Conservation (phyloP, 305 asterid genomes). For the Fraxinus dipetala region DNA sequence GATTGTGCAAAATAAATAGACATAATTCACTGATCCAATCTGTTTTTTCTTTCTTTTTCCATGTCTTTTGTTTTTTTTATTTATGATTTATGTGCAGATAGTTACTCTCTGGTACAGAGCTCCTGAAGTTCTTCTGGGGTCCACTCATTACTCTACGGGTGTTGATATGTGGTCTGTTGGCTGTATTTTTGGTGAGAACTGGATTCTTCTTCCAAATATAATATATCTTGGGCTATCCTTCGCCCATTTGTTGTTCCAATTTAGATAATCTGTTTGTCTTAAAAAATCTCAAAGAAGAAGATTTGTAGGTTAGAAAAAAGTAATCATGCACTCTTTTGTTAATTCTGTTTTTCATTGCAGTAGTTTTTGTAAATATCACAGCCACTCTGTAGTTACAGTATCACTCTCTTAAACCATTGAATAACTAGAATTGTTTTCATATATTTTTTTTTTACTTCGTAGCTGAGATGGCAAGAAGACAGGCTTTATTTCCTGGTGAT, state of each 20-base stretch:
- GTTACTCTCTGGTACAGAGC: constrained; percentile 97
- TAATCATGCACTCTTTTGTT: neutral
- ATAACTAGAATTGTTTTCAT: neutral
- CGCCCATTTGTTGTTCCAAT: neutral
- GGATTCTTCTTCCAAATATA: neutral
- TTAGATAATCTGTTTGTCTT: neutral
- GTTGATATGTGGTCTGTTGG: constrained; percentile 99
- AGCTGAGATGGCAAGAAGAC: constrained; percentile 93
- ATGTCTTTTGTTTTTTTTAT: neutral
- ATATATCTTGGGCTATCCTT: neutral
- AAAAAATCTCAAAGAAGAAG: neutral
- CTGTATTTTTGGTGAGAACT: constrained; percentile 67
- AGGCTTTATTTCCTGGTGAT: constrained; percentile 89
- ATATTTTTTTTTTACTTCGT: constrained; percentile 12
- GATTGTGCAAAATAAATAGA: neutral
- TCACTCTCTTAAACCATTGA: neutral
- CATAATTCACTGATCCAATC: neutral
- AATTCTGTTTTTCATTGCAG: neutral
- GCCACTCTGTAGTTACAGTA: neutral
- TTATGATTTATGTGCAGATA: constrained; percentile 37
- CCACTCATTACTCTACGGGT: constrained; percentile 78
- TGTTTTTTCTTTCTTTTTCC: neutral
- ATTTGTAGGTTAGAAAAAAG: neutral
- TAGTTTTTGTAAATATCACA: neutral
- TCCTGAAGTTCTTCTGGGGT: constrained; percentile 84